Base-by-base conservation (phyloP, 192 early-diverging fungal genomes). In the Entomortierella beljakovae region DNA sequence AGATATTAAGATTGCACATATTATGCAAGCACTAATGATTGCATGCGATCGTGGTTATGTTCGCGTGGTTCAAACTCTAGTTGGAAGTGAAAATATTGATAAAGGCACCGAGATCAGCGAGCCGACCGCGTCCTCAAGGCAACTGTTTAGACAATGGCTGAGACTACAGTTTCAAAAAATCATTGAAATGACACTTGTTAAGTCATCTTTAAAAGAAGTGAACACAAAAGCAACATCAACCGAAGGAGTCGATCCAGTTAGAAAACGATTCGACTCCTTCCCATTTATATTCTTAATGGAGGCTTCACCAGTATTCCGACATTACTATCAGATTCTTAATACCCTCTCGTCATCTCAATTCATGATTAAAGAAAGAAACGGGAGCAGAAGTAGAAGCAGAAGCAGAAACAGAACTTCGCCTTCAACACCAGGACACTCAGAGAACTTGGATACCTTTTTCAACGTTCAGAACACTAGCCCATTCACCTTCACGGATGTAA, bases 211-310 rank as follows among this genome's bases (percentile, higher is more conserved):
- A 38, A 13, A 6, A 38, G 6, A 11, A 5, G 43, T 20, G 25
- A 37, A 16, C 3, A 9, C 37, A 43, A 40, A 15, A 40, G 13
- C 6, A 6, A 57, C 7, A 22, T 13, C 43, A 23, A 2, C 6
- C 54, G 58, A 57, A n/a, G 15, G 20, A 3, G 6, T 11, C 32
- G 25, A 32, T 35, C 22, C 15, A 6, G 20, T 3, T 22, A 35
- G 32, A 31, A 55, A 25, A 29, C 43, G 57, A 28, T 55, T 58
- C 20, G 53, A 79, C 34, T 64, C 66, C 0, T 79, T 59, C 28
- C 75, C 67, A 6, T 79, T 79, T 42, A 13, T 79, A 1, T 70
- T 79, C 50, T 26, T 79, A 29, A 79, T 79, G 75, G 75, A 79
- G 40, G 64, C 67, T 11, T 79, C 75, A 3, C 75, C 75, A 0